These are phyloP conservation scores for Geoglossum glabrum DNA, from an alignment of 495 filamentous ascomycete genomes.

Conservation along the genomic window DNA sequence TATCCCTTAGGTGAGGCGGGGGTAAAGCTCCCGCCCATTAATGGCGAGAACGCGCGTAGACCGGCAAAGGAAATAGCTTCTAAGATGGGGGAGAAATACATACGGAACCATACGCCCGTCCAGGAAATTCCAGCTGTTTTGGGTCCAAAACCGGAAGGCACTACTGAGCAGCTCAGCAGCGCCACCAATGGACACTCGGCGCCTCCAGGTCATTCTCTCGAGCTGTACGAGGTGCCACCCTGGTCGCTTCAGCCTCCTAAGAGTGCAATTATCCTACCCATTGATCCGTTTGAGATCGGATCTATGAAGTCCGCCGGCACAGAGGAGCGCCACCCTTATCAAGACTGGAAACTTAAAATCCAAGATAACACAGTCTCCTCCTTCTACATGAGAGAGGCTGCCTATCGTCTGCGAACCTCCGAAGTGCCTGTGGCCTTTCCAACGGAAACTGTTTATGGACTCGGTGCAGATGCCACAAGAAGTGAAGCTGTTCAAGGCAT, in stretches of 20 bases:
- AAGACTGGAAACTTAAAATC: slow-evolving; percentile 4
- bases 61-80: not conserved
- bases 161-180: not conserved
- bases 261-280: slow-evolving; percentile 2
- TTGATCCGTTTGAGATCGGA: not conserved
- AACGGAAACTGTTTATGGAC: slow-evolving; percentile 93
- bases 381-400: slow-evolving; percentile 28
- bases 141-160: not conserved
- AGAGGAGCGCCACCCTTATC: not conserved
- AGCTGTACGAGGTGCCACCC: not conserved
- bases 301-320: not conserved
- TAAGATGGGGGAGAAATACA: not conserved
- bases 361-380: slow-evolving; percentile 3
- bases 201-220: not conserved
- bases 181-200: not conserved
- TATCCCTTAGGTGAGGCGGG: not conserved
- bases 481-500: slow-evolving; percentile 73
- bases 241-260: not conserved
- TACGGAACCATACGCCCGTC: not conserved
- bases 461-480: slow-evolving; percentile 85
- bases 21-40: not conserved
- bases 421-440: slow-evolving; percentile 80
- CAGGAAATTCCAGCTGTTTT: not conserved
- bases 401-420: slow-evolving; percentile 35
- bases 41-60: not conserved